Conservation (phyloP, 106 monocot genomes). For the Dioscorea zingiberensis region DNA sequence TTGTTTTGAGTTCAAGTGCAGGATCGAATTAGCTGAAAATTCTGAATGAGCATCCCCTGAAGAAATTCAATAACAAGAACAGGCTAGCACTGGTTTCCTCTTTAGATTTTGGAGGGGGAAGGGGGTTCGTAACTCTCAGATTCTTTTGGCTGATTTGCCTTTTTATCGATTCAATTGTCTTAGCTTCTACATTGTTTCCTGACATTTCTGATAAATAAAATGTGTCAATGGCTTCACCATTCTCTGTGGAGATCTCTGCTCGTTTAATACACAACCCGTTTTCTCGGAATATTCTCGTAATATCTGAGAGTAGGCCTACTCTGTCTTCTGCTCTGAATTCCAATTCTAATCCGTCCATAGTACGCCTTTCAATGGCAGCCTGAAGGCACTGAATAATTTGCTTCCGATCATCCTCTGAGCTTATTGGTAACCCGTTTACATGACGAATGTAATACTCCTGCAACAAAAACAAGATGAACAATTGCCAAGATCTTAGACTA, state of each 20-base stretch:
- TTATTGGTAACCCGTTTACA: slow-evolving; percentile 25
- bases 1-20: slow-evolving; percentile 18
- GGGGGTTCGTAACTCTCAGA: slow-evolving; percentile 32
- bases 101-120: not conserved
- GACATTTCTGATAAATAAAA: slow-evolving; percentile 44
- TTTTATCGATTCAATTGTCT: slow-evolving; percentile 16
- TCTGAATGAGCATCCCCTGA: slow-evolving; percentile 38
- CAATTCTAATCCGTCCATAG: slow-evolving; percentile 37
- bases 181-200: slow-evolving; percentile 17
- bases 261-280: slow-evolving; percentile 33
- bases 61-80: slow-evolving; percentile 28
- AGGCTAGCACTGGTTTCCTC: slow-evolving; percentile 5
- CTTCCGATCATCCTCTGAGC: slow-evolving; percentile 35
- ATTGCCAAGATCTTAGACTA: not conserved
- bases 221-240: slow-evolving; percentile 27
- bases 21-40: slow-evolving; percentile 28
- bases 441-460: slow-evolving; percentile 55
- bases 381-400: slow-evolving; percentile 29
- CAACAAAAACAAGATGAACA: not conserved
- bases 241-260: slow-evolving; percentile 45
- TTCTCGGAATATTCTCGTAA: slow-evolving; percentile 49
- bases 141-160: slow-evolving; percentile 11
- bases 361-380: slow-evolving; percentile 37
- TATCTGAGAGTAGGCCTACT: slow-evolving; percentile 51
- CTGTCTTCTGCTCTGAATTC: slow-evolving; percentile 35